These are phyloP conservation scores for Physcia stellaris DNA, from an alignment of 495 filamentous ascomycete species.

Conservation along the genomic window DNA sequence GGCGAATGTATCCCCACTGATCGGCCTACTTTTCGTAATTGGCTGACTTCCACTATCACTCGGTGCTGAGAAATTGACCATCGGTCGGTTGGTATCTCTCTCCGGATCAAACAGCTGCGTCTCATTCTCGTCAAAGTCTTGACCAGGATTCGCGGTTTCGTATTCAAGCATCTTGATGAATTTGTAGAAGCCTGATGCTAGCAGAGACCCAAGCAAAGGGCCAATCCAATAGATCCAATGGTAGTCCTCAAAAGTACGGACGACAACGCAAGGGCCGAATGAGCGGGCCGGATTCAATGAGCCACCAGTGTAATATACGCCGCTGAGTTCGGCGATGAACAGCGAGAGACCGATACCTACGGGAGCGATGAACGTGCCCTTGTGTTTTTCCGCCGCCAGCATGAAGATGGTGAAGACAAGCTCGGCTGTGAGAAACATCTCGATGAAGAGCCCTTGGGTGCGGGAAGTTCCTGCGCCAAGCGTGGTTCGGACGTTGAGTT, in stretches of 20 bases:
- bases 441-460: constrained; percentile 40
- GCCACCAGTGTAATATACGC: constrained; percentile 45
- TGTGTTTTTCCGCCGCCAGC: constrained; percentile 43
- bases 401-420: constrained; percentile 45
- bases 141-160: constrained; percentile 57
- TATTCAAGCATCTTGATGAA: constrained; percentile 58
- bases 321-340: constrained; percentile 35
- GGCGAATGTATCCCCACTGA: constrained; percentile 5
- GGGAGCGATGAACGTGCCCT: constrained; percentile 22
- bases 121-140: constrained; percentile 22
- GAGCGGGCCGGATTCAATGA: constrained; percentile 37
- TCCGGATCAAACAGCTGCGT: constrained; percentile 8
- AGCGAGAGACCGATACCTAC: constrained; percentile 37
- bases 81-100: constrained; percentile 2
- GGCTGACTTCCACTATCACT: neutral
- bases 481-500: constrained; percentile 31
- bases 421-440: constrained; percentile 37
- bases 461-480: constrained; percentile 27
- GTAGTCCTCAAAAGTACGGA: constrained; percentile 7
- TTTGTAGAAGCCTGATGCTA: constrained; percentile 55
- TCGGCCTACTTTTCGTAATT: neutral
- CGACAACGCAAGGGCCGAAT: constrained; percentile 23
- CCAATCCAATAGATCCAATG: constrained; percentile 46
- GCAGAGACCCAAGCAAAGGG: constrained; percentile 46
- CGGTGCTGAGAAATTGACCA: neutral